Base-by-base conservation (phyloP, 2,329 filamentous ascomycete genomes). In the Colletotrichum aenigma region DNA sequence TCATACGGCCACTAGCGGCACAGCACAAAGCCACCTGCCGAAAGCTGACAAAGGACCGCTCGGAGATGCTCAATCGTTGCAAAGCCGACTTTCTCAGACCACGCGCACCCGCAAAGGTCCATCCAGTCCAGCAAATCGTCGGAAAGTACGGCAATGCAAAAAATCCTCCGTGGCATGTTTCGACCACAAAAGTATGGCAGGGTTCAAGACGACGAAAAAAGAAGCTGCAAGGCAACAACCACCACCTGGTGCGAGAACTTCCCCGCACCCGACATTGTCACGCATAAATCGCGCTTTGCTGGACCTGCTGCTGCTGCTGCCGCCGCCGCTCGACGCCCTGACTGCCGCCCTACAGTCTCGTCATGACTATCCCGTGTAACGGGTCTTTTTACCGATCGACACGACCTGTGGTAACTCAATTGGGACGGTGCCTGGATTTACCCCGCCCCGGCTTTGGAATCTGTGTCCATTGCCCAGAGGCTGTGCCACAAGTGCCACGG, bases 271-370 rank as follows among this genome's bases (percentile, higher is more conserved):
- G 52, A 61, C 43, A 21, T 24, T 75, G 73, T 26, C 56, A 75
- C 67, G 73, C 73, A 72, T 67, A 67, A 75, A 75, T 64, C 69
- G 62, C 73, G 73, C 73, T 75, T 26, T 48, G 61, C 58, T 52
- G 13, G 28, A 66, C 24, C 52, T 66, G 61, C 43, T 48, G 12
- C n/a, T 48, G 43, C n/a, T 48, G n/a, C 38, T 48, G 18, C 38
- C 12, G 36, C 36, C 8, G 36, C 52, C 61, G 60, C 21, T 69
- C 18, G 34, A 60, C 72, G 62, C 69, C 56, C 62, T 71, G 52
- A 66, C 72, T 68, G 71, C 56, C 52, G 43, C 56, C 70, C 15
- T 72, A 58, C 69, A 55, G 38, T 52, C 71, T 75, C 71, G 70
- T 73, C 73, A 73, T 73, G 66, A 69, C 58, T 32, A 21, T 30